phyloP scores from a whole-genome alignment of 225 moss, liverwort and hornwort species.

The Bryum argenteum region DNA sequence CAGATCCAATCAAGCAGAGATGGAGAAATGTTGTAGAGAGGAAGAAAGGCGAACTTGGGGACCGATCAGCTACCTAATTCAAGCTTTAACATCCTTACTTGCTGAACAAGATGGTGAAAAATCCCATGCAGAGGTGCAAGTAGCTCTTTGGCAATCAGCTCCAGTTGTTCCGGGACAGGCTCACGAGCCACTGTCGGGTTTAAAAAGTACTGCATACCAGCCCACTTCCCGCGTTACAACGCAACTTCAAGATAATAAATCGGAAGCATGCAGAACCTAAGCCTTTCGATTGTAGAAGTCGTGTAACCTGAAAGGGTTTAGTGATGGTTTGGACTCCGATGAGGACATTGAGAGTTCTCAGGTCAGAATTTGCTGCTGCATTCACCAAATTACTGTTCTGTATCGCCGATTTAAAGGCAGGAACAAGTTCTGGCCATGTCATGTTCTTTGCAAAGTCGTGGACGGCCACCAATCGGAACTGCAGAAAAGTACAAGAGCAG shows the following conservation, averaged over 20 bases:
- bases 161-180: slow-evolving; percentile 84
- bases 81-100: slow-evolving; percentile 41
- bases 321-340: slow-evolving; percentile 80
- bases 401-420: slow-evolving; percentile 80
- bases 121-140: slow-evolving; percentile 81
- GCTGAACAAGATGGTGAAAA: slow-evolving; percentile 87
- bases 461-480: slow-evolving; percentile 81
- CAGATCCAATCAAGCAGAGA: neutral
- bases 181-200: slow-evolving; percentile 79
- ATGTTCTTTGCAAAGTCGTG: slow-evolving; percentile 78
- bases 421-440: slow-evolving; percentile 85
- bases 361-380: slow-evolving; percentile 55
- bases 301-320: slow-evolving; percentile 86
- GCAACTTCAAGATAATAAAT: slow-evolving; percentile 14
- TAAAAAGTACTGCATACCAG: slow-evolving; percentile 72
- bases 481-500: slow-evolving; percentile 25
- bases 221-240: slow-evolving; percentile 27
- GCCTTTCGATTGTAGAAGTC: slow-evolving; percentile 11
- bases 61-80: neutral
- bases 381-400: slow-evolving; percentile 84
- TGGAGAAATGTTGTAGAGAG: neutral
- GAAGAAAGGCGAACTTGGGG: neutral
- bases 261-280: neutral
- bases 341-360: slow-evolving; percentile 83
- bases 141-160: slow-evolving; percentile 75